Base-by-base conservation (phyloP, 2,329 filamentous ascomycete genomes). In the Arthrobotrys sphaeroides region DNA sequence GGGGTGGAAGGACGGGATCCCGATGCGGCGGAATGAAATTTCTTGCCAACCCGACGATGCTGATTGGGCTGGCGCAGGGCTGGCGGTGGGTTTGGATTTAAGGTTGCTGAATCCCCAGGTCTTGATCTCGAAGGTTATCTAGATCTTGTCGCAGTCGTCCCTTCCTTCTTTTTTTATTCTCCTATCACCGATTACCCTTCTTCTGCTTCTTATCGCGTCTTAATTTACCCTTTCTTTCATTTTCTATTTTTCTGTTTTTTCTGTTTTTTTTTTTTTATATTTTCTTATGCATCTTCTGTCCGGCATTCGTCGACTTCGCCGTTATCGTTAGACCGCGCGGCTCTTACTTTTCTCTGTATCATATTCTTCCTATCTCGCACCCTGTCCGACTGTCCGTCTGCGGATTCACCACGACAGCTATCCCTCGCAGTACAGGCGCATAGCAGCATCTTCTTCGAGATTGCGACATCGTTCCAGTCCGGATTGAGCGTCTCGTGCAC, bases 381-480 rank as follows among this genome's bases (percentile, higher is more conserved):
- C 66, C 43, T 43, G 66, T 61, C 66, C 53, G 65, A 51, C 42
- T 61, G 53, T 20, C 59, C 53, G 65, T 45, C 53, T 51, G 53
- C 51, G 31, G 49, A 36, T 31, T 55, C 51, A 36, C 28, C 26
- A 38, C n/a, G 18, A 1, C 31, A 22, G 28, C 10, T 55, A 38
- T 55, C 51, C 51, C 13, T 38, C 28, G 51, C 6, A 12, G 51
- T 33, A 55, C 38, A 55, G 49, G 36, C 47, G 28, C 16, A 55
- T 55, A 55, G 28, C 20, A 36, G 36, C 49, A 55, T 55, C 22
- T 12, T 9, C 51, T 38, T 16, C 31, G 18, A 31, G 67, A 73
- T 74, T 74, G 62, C 70, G 62, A 74, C 70, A 68, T 74, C 62
- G 57, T 59, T 51, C 45, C 59, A 51, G 38, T 49, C 10, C 31